A percentile compares a stretch with the other conserved stretches of the same genome.
Conservation (phyloP, 768 basidiomycete genomes). For the Auriculariales sp. region DNA sequence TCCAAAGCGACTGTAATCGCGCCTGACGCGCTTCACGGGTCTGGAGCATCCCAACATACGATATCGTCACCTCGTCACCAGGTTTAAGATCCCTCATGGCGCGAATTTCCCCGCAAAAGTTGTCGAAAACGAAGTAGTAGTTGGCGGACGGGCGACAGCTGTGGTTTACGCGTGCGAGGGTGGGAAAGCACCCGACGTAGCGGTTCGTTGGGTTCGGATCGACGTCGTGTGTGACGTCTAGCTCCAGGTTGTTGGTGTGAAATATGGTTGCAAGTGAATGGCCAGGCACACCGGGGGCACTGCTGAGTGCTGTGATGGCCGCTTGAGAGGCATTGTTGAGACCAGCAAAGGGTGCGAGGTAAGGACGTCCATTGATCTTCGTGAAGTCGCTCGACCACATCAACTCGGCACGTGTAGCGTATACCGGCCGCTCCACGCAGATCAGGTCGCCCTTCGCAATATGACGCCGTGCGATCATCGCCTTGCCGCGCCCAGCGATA, state of each 20-base stretch:
- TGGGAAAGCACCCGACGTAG: conserved; percentile 1
- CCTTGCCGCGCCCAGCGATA: conserved; percentile 1
- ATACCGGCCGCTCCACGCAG: conserved; percentile 1
- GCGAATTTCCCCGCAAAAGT: conserved; percentile 4
- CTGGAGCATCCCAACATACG: conserved; percentile 5
- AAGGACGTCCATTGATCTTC: not conserved
- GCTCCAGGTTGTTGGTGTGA: conserved; percentile 4
- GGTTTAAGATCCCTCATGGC: conserved; percentile 2
- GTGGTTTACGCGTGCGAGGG: conserved; percentile 5
- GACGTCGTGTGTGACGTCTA: not conserved
- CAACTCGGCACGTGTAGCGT: not conserved
- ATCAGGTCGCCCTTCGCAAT: conserved; percentile 1
- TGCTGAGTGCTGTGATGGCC: not conserved
- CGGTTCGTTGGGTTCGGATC: not conserved
- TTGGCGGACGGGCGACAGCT: conserved; percentile 4
- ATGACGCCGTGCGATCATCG: not conserved
- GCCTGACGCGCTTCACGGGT: not conserved
- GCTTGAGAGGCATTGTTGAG: not conserved
- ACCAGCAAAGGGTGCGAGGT: not conserved
- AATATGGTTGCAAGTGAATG: not conserved
- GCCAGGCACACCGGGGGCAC: not conserved
- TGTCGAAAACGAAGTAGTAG: conserved; percentile 2
- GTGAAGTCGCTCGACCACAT: not conserved
- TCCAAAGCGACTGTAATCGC: not conserved
- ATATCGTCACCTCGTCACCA: conserved; percentile 7